Percentiles rank a stretch among this genome's conserved stretches.
phyloP scores from a whole-genome alignment of 805 yeast species.

The Yamadazyma paraphyllophila region DNA sequence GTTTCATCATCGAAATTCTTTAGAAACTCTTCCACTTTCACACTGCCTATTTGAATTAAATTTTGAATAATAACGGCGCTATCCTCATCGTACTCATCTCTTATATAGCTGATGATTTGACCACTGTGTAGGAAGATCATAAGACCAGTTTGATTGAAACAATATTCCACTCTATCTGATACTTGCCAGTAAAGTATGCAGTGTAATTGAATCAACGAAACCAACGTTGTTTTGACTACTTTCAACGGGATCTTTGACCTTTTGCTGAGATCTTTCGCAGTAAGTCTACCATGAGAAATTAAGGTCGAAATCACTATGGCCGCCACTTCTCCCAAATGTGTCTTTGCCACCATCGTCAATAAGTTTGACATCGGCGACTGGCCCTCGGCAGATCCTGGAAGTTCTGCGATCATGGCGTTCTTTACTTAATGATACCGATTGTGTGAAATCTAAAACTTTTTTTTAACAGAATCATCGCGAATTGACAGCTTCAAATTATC shows the following conservation, averaged over 20 bases:
- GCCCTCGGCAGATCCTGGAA: constrained; percentile 36
- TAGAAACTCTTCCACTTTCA: constrained; percentile 51
- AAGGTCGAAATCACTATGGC: constrained; percentile 58
- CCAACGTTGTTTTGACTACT: constrained; percentile 63
- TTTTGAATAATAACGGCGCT: constrained; percentile 66
- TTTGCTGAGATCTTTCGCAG: constrained; percentile 51
- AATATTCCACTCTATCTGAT: constrained; percentile 44
- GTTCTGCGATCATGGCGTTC: constrained; percentile 8
- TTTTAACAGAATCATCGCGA: constrained; percentile 3
- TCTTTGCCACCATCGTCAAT: constrained; percentile 50
- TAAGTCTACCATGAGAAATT: constrained; percentile 65
- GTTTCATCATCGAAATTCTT: constrained; percentile 22
- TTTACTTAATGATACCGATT: not conserved
- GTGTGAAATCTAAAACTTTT: constrained; percentile 1
- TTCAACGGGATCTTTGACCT: constrained; percentile 47
- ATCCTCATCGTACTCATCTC: constrained; percentile 42
- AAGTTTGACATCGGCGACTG: constrained; percentile 64
- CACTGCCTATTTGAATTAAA: constrained; percentile 65
- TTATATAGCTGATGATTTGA: constrained; percentile 59
- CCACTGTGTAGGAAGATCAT: constrained; percentile 71
- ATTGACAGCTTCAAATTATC: not conserved
- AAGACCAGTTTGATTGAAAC: constrained; percentile 62
- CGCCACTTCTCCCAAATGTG: constrained; percentile 72
- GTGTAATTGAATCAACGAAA: constrained; percentile 73
- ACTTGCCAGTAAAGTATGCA: constrained; percentile 64